phyloP scores from a whole-genome alignment of 306 rosid genomes.

The Prunus padus region DNA sequence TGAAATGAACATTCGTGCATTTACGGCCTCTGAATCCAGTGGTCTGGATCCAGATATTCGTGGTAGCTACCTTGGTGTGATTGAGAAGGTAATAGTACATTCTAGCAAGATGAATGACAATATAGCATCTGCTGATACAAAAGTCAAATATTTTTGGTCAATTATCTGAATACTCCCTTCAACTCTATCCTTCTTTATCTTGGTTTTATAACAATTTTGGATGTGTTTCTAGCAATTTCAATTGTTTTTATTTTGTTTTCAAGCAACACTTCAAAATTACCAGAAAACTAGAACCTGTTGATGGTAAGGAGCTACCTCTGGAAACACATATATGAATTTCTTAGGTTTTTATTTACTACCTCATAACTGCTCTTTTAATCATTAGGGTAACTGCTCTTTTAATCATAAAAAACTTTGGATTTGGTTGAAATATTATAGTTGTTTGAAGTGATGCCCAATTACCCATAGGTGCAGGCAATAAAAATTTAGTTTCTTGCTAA shows the following conservation, averaged over 20 bases:
- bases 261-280: background rate
- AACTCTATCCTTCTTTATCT: constrained; percentile 5
- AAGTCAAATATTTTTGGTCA: background rate
- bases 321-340: background rate
- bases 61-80: constrained; percentile 91
- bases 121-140: background rate
- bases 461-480: background rate
- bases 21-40: constrained; percentile 86
- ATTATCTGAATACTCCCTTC: background rate
- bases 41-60: constrained; percentile 55
- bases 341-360: background rate
- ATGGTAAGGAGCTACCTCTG: background rate
- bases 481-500: background rate
- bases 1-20: constrained; percentile 94
- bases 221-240: constrained; percentile 7
- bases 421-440: background rate
- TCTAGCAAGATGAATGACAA: constrained; percentile 11
- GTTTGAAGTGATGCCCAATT: background rate
- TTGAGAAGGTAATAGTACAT: constrained; percentile 74
- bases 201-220: constrained; percentile 7
- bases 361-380: too few relatives aligned
- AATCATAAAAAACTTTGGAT: background rate
- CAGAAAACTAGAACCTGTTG: background rate
- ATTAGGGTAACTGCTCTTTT: too few relatives aligned
- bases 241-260: background rate